Evolutionary conservation across 2,329 filamentous ascomycete species (phyloP).

Genomic region (Dendrostoma leiphaemia): DNA sequence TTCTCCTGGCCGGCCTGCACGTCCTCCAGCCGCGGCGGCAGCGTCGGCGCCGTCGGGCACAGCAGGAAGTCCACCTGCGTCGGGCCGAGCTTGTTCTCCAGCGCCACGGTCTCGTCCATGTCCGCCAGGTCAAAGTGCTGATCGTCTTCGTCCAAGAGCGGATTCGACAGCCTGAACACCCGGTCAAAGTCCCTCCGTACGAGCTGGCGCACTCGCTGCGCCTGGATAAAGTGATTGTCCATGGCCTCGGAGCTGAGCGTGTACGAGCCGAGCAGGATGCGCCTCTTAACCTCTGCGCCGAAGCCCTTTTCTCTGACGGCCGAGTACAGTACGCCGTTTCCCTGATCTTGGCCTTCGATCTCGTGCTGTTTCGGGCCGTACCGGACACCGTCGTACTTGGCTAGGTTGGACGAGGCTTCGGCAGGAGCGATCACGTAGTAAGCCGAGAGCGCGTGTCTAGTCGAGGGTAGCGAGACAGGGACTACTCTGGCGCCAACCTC

Average conservation of each 20-base stretch:
- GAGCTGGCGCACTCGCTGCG: constrained; percentile 80
- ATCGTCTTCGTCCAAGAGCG: constrained; percentile 48
- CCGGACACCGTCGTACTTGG: constrained; percentile 95
- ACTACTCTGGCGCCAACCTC: constrained; percentile 68
- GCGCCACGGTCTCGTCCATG: constrained; percentile 50
- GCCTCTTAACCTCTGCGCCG: constrained; percentile 79
- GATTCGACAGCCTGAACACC: constrained; percentile 70
- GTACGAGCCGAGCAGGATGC: constrained; percentile 88
- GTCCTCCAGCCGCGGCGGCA: constrained; percentile 46
- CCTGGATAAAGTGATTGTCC: constrained; percentile 95
- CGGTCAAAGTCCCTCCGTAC: constrained; percentile 85
- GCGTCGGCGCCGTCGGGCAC: constrained; percentile 76
- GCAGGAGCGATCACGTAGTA: constrained; percentile 96
- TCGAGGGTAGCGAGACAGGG: constrained; percentile 77
- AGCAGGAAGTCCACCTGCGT: constrained; percentile 79
- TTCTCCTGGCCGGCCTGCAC: constrained; percentile 39
- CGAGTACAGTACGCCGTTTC: constrained; percentile 69
- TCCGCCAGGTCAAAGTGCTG: constrained; percentile 58
- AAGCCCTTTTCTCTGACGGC: constrained; percentile 72
- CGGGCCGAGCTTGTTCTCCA: constrained; percentile 57
- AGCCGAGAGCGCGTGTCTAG: constrained; percentile 79
- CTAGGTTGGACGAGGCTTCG: constrained; percentile 92
- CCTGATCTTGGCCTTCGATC: constrained; percentile 46
- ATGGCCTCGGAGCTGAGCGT: constrained; percentile 86
- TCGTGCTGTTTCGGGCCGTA: constrained; percentile 45